Percentiles rank a stretch among this genome's conserved stretches.
Evolutionary conservation across 2,329 filamentous ascomycete species (phyloP).

Genomic region (Paraphaeosphaeria sporulosa): DNA sequence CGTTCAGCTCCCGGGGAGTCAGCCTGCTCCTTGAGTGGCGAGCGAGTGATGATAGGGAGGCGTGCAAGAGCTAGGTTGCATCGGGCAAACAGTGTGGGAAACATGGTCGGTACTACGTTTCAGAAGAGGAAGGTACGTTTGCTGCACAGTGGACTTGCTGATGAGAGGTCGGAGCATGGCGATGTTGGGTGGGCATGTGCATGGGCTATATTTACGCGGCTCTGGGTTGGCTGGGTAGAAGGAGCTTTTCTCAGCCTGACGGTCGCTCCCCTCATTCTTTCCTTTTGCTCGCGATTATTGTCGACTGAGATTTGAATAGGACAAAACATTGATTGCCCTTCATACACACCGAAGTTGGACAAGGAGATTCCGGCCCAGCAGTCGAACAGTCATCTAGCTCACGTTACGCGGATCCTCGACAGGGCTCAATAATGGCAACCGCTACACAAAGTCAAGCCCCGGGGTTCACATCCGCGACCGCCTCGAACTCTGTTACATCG

Average conservation of each 20-base stretch:
- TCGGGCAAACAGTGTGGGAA: neutral
- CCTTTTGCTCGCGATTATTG: neutral
- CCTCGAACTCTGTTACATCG: neutral
- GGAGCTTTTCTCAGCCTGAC: neutral
- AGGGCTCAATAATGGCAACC: neutral
- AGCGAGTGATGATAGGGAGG: conserved; percentile 1
- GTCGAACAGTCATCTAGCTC: neutral
- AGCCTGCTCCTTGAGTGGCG: neutral
- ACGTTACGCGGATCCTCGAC: neutral
- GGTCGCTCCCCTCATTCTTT: neutral
- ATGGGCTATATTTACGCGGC: conserved; percentile 4
- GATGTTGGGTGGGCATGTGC: neutral
- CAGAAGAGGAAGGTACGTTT: neutral
- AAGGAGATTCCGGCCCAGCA: neutral
- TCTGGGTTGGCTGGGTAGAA: neutral
- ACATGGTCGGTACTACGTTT: neutral
- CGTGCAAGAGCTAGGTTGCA: conserved; percentile 7
- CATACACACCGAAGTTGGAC: neutral
- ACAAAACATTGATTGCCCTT: neutral
- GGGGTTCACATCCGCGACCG: neutral
- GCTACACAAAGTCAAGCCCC: neutral
- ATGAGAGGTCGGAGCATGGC: neutral
- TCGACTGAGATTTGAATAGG: neutral
- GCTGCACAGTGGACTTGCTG: neutral
- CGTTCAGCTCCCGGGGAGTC: no score